Evolutionary conservation across 2,329 filamentous ascomycete species (phyloP).

Genomic region (Nigrospora osmanthi): DNA sequence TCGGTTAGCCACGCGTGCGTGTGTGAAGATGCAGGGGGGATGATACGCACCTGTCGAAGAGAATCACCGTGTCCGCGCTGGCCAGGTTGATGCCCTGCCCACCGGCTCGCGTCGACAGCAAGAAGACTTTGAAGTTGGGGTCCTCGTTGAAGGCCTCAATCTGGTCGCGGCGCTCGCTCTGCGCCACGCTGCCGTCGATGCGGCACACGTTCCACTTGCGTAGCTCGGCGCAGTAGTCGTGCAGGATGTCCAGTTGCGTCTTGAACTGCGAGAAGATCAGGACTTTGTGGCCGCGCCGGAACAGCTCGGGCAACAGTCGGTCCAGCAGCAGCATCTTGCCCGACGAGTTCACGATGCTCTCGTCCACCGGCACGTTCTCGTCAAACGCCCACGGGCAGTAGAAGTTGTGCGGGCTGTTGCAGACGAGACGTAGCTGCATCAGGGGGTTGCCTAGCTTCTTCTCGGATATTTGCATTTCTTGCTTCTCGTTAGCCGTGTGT

Average conservation of each 20-base stretch:
- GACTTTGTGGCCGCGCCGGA: constrained; percentile 74
- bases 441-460: constrained; percentile 99
- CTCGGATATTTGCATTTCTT: constrained; percentile 73
- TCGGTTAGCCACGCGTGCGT: constrained; percentile 39
- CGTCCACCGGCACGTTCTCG: constrained; percentile 57
- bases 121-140: constrained; percentile 63
- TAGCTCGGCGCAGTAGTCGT: constrained; percentile 76
- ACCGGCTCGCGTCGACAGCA: constrained; percentile 90
- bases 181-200: constrained; percentile 82
- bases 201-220: constrained; percentile 76
- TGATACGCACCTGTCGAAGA: constrained; percentile 92
- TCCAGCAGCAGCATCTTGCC: constrained; percentile 96
- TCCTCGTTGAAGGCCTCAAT: constrained; percentile 68
- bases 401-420: constrained; percentile 97
- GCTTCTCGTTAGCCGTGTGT: too few relatives aligned
- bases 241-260: constrained; percentile 82
- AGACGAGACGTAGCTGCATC: constrained; percentile 97
- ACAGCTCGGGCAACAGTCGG: constrained; percentile 68
- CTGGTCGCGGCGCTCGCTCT: constrained; percentile 60
- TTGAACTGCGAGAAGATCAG: constrained; percentile 97
- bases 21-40: too few relatives aligned
- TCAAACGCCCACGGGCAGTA: constrained; percentile 78
- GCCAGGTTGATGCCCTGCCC: constrained; percentile 98
- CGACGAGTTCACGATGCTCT: constrained; percentile 75
- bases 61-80: constrained; percentile 95